phyloP scores from a whole-genome alignment of 2,329 filamentous ascomycete genomes.

The Emergomyces orientalis region DNA sequence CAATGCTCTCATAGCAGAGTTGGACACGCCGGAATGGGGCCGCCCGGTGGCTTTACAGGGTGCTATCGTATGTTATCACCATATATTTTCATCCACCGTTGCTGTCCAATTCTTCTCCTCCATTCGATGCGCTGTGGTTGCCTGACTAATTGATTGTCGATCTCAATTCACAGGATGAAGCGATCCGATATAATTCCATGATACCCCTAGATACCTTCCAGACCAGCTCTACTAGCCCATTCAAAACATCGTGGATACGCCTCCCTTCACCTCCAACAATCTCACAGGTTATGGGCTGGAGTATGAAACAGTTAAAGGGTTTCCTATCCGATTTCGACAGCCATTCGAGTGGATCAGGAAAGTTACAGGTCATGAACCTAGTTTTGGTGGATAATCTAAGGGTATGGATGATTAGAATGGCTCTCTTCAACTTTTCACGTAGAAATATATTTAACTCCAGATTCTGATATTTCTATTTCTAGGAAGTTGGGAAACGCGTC shows the following conservation, averaged over 20 bases:
- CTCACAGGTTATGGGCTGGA: constrained; percentile 66
- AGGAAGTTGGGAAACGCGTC: constrained; percentile 49
- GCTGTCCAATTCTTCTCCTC: not conserved
- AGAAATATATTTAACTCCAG: not conserved
- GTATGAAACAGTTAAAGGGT: constrained; percentile 57
- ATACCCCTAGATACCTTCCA: constrained; percentile 63
- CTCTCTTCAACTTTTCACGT: not conserved
- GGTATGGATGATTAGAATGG: constrained; percentile 24
- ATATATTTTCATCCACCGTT: not conserved
- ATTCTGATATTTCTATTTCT: not conserved
- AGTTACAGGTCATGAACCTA: constrained; percentile 34
- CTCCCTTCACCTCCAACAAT: constrained; percentile 44
- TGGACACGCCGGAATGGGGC: constrained; percentile 71
- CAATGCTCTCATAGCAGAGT: constrained; percentile 56
- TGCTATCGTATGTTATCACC: constrained; percentile 49
- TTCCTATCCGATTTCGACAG: constrained; percentile 43
- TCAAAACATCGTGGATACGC: constrained; percentile 56
- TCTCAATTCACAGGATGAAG: constrained; percentile 48
- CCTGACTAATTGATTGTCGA: not conserved
- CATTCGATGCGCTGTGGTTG: not conserved
- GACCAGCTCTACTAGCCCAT: constrained; percentile 57
- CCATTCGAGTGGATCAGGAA: constrained; percentile 22
- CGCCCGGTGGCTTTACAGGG: constrained; percentile 69
- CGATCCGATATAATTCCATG: constrained; percentile 58
- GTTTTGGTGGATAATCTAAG: constrained; percentile 50